Base-by-base conservation (phyloP, 1,284 basidiomycete genomes). In the Volvariella surrecta region DNA sequence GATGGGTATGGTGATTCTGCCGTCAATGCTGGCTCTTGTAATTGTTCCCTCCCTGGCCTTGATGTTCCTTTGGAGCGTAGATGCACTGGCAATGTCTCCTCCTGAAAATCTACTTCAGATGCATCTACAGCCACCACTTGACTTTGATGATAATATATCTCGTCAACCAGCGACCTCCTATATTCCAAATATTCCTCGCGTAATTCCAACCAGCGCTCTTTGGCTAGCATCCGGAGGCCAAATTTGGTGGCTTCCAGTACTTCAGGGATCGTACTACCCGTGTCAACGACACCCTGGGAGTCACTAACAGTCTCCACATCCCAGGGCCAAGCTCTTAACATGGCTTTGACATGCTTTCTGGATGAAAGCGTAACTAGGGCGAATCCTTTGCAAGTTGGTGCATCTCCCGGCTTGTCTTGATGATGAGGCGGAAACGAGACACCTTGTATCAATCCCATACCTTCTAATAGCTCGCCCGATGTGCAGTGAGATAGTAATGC, bases 371-470 rank as follows among this genome's bases (percentile, higher is more conserved):
- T 74, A 39, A 88, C 63, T 16, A 89, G 71, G 0, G 82, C 82
- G 48, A 87, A 88, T 0, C 81, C 81, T 64, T 81, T 88, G 58
- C 72, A 81, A 48, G 71, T 71, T 0, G 77, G 74, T 3, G 58
- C 45, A 20, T 71, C 67, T 1, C 61, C 69, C 0, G 71, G 68
- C 44, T 66, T 64, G 54, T 84, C 82, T 39, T 74, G 70, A 53
- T 77, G 71, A 54, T 84, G 81, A 0, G 70, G 63, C 6, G 76
- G 79, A 18, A 85, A 64, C 4, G 59, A 50, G 31, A 88, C 62
- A 22, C 57, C 51, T 54, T 88, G 79, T 7, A 86, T 57, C 11
- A 54, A 55, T 1, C 24, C 6, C 11, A 6, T 28, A 28, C 24
- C 11, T 7, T 16, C 34, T 15, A 8, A 15, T 9, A 9, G 30